These are phyloP conservation scores for Cladophialophora exuberans DNA, from an alignment of 2,329 filamentous ascomycete genomes.

Conservation along the genomic window DNA sequence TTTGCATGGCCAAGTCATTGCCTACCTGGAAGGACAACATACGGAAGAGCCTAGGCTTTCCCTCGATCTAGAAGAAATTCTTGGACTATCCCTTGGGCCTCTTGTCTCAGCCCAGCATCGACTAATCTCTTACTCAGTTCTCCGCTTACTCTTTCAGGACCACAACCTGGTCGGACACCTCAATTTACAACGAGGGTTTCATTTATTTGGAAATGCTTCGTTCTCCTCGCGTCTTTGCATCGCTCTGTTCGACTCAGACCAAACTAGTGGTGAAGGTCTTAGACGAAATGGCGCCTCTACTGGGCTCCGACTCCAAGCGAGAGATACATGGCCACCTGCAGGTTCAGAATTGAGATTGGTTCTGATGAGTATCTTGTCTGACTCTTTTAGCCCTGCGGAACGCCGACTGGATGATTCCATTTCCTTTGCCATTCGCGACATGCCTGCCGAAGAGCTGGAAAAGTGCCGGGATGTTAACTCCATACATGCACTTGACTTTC, in stretches of 20 bases:
- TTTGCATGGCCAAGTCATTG: constrained; percentile 13
- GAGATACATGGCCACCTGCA: constrained; percentile 88
- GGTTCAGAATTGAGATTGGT: constrained; percentile 90
- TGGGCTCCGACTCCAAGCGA: constrained; percentile 79
- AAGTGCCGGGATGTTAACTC: constrained; percentile 80
- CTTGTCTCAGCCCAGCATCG: constrained; percentile 74
- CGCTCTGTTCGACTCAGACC: constrained; percentile 81
- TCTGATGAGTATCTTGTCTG: constrained; percentile 80
- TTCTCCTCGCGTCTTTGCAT: constrained; percentile 80
- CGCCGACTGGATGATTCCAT: constrained; percentile 23
- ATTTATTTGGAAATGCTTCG: constrained; percentile 80
- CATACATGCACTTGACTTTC: constrained; percentile 88
- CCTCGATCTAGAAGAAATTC: constrained; percentile 28
- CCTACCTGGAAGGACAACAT: constrained; percentile 10
- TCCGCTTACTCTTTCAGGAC: constrained; percentile 74
- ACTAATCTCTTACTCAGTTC: constrained; percentile 75
- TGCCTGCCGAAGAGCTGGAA: constrained; percentile 77
- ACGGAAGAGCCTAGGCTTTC: constrained; percentile 18
- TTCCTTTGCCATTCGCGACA: constrained; percentile 77
- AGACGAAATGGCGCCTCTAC: constrained; percentile 71
- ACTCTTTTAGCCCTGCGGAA: constrained; percentile 60
- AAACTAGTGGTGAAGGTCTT: constrained; percentile 76
- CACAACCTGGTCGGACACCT: constrained; percentile 75
- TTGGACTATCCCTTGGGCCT: constrained; percentile 72
- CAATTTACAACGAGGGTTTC: constrained; percentile 74